Conservation (phyloP, 768 basidiomycete species). For the Coprinopsis sp. region DNA sequence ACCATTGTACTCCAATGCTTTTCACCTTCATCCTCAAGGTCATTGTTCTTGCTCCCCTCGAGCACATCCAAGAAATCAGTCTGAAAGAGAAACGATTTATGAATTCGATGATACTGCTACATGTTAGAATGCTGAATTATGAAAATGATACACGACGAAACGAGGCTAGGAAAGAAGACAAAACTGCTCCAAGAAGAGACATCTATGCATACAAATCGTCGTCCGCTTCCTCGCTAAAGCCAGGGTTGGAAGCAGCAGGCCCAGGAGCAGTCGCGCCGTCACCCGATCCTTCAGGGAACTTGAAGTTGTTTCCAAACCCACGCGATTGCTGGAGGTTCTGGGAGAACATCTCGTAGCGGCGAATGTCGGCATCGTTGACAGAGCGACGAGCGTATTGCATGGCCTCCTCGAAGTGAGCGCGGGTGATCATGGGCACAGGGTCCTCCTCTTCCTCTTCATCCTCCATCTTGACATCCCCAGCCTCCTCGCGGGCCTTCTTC, state of each 20-base stretch:
- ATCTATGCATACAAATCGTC: slow-evolving; percentile 85
- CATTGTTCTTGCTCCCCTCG: no score
- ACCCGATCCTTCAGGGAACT: slow-evolving; percentile 89
- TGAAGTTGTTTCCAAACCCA: slow-evolving; percentile 93
- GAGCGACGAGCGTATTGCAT: slow-evolving; percentile 98
- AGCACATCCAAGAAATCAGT: neutral
- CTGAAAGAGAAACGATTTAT: neutral
- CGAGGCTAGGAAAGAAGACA: neutral
- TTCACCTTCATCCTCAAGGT: no score
- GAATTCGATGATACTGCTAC: neutral
- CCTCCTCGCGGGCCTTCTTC: slow-evolving; percentile 76
- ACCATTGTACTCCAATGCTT: no score
- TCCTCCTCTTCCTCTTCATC: slow-evolving; percentile 78
- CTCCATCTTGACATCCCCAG: slow-evolving; percentile 67
- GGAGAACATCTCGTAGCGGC: slow-evolving; percentile 98
- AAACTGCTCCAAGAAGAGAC: no score
- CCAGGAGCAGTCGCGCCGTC: slow-evolving; percentile 32
- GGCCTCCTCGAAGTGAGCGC: slow-evolving; percentile 96
- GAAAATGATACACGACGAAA: neutral
- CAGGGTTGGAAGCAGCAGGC: slow-evolving; percentile 52
- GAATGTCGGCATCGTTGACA: slow-evolving; percentile 93
- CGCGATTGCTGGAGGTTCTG: slow-evolving; percentile 89
- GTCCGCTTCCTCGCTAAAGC: slow-evolving; percentile 84
- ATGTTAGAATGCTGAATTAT: neutral
- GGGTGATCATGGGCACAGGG: slow-evolving; percentile 85